These are phyloP conservation scores for Calonectria hongkongensis DNA, from an alignment of 2,329 filamentous ascomycete genomes.

Conservation along the genomic window DNA sequence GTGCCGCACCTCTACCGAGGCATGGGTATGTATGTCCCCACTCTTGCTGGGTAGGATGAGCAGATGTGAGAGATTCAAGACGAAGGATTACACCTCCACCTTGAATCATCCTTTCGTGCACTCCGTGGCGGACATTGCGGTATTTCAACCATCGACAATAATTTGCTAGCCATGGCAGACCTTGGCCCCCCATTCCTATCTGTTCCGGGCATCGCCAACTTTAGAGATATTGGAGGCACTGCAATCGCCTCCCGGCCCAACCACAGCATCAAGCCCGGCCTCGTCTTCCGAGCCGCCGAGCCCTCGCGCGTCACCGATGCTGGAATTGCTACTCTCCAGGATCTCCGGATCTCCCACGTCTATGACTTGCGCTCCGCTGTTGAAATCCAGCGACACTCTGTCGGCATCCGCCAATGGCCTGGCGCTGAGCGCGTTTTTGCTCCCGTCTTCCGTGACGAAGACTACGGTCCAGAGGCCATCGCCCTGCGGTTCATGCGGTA, in stretches of 20 bases:
- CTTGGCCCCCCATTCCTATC: constrained; percentile 67
- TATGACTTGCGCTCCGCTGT: constrained; percentile 81
- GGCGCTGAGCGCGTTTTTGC: constrained; percentile 72
- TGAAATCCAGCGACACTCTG: constrained; percentile 71
- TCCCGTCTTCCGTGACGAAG: constrained; percentile 78
- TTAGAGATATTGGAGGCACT: constrained; percentile 79
- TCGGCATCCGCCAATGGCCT: constrained; percentile 57
- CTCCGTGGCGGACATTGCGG: neutral
- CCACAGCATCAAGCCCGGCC: constrained; percentile 72
- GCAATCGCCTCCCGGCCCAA: constrained; percentile 68
- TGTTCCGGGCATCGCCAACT: constrained; percentile 78
- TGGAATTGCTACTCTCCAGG: constrained; percentile 70
- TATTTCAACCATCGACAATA: constrained; percentile 15
- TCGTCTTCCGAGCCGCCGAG: constrained; percentile 83
- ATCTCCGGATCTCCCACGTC: constrained; percentile 77
- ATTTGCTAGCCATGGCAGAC: constrained; percentile 44
- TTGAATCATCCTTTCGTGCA: neutral
- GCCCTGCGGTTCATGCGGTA: constrained; percentile 78
- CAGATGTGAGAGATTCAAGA: constrained; percentile 21
- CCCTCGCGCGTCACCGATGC: constrained; percentile 73
- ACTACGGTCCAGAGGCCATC: constrained; percentile 78
- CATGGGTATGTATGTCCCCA: constrained; percentile 36
- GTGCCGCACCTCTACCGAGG: constrained; percentile 31
- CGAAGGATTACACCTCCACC: constrained; percentile 7
- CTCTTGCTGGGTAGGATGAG: constrained; percentile 36